Evolutionary conservation across 2,329 filamentous ascomycete species (phyloP).

Genomic region (Cladosporium halotolerans): DNA sequence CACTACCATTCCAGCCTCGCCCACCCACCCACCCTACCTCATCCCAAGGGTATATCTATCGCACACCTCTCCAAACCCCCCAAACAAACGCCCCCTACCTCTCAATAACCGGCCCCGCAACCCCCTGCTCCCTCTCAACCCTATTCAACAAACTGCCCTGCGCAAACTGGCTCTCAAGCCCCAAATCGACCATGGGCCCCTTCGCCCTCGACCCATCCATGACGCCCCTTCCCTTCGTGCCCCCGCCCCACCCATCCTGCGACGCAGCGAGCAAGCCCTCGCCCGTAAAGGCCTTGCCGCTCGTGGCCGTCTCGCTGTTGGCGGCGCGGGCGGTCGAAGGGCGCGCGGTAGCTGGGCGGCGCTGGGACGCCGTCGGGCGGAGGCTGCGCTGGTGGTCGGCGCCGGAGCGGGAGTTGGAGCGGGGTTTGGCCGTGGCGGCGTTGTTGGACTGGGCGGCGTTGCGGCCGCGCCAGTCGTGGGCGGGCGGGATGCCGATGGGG

Average conservation of each 20-base stretch:
- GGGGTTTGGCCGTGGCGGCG: neutral
- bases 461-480: constrained; percentile 40
- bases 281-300: constrained; percentile 38
- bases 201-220: constrained; percentile 40
- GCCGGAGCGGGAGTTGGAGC: constrained; percentile 5
- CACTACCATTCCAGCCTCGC: too few relatives aligned
- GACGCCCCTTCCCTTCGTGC: constrained; percentile 37
- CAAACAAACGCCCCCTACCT: constrained; percentile 22
- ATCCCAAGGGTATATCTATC: neutral
- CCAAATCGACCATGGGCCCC: constrained; percentile 41
- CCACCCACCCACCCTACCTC: too few relatives aligned
- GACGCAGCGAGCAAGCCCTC: constrained; percentile 38
- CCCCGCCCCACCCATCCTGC: constrained; percentile 34
- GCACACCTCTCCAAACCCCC: neutral
- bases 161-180: constrained; percentile 38
- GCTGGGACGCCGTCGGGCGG: constrained; percentile 1
- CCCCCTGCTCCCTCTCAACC: constrained; percentile 28
- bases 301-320: neutral
- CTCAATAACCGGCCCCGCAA: constrained; percentile 35
- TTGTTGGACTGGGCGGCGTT: constrained; percentile 3
- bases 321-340: constrained; percentile 4
- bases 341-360: constrained; percentile 1
- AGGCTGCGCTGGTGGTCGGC: constrained; percentile 6
- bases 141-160: constrained; percentile 44
- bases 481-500: constrained; percentile 36